phyloP scores from a whole-genome alignment of 2,329 filamentous ascomycete genomes.

The Neofusicoccum sp. region DNA sequence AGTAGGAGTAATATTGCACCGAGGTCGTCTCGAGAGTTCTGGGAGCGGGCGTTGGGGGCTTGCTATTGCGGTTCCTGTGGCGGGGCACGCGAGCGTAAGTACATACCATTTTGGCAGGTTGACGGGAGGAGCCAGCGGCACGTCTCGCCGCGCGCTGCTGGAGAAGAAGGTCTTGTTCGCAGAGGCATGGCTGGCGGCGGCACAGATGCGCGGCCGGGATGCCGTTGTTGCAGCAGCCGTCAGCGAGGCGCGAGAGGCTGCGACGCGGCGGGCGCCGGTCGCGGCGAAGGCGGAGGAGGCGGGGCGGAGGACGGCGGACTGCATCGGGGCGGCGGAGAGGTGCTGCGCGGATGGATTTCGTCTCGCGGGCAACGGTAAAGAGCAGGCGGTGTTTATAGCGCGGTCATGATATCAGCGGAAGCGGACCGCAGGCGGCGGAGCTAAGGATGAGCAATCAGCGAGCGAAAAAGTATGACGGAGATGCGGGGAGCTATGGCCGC shows the following conservation, averaged over 20 bases:
- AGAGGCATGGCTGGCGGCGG: background rate
- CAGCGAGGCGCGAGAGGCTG: background rate
- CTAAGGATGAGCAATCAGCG: slow-evolving; percentile 11
- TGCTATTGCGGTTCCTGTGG: no score
- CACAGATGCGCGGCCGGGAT: background rate
- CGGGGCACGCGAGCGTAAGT: no score
- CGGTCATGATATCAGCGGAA: background rate
- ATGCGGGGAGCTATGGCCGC: slow-evolving; percentile 1
- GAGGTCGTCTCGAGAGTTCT: background rate
- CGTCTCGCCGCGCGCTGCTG: background rate
- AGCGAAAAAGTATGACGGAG: background rate
- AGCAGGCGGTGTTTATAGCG: background rate
- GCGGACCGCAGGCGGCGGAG: slow-evolving; percentile 1
- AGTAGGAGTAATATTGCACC: background rate
- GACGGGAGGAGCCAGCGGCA: slow-evolving; percentile 25
- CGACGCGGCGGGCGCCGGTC: background rate
- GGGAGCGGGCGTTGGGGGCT: background rate
- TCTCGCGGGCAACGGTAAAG: background rate
- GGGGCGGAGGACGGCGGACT: background rate
- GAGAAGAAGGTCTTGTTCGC: background rate
- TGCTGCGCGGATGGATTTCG: background rate
- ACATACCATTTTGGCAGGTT: slow-evolving; percentile 43
- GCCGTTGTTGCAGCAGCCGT: background rate
- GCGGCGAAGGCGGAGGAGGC: background rate
- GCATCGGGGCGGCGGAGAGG: background rate